Percentiles rank a stretch among this genome's conserved stretches.
Evolutionary conservation across 2,329 filamentous ascomycete species (phyloP).

Genomic region (Beauveria sp.): DNA sequence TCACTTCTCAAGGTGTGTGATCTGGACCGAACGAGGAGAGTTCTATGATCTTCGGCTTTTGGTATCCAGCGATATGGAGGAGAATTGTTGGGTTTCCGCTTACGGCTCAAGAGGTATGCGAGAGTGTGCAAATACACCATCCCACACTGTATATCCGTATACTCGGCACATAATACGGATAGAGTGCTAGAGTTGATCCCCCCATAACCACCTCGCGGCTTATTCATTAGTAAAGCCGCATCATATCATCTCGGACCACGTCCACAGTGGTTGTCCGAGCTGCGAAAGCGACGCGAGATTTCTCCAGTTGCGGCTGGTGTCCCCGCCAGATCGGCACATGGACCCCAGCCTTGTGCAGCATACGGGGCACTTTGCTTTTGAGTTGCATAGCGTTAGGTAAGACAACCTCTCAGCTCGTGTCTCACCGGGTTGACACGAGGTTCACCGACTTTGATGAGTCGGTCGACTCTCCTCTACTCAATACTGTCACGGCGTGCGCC

Average conservation of each 20-base stretch:
- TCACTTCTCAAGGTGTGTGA: not conserved
- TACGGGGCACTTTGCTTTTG: too few relatives aligned
- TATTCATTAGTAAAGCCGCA: not conserved
- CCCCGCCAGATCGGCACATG: not conserved
- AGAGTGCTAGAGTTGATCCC: not conserved
- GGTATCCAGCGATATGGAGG: not conserved
- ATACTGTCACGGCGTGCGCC: not conserved
- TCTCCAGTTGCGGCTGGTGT: not conserved
- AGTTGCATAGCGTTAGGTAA: not conserved
- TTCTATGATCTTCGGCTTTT: not conserved
- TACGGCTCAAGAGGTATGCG: not conserved
- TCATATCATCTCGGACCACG: too few relatives aligned
- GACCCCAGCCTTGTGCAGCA: not conserved
- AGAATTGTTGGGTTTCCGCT: not conserved
- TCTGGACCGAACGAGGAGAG: not conserved
- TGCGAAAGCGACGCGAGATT: not conserved
- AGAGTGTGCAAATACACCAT: not conserved
- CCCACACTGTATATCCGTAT: not conserved
- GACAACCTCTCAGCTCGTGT: not conserved
- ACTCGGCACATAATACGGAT: not conserved
- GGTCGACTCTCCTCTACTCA: too few relatives aligned
- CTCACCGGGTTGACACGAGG: not conserved
- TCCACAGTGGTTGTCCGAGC: not conserved
- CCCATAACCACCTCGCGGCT: not conserved
- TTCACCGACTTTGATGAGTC: not conserved